Percentiles rank a stretch among this genome's conserved stretches.
Evolutionary conservation across 2,329 filamentous ascomycete genomes (phyloP).

Genomic region (Fusarium musae): DNA sequence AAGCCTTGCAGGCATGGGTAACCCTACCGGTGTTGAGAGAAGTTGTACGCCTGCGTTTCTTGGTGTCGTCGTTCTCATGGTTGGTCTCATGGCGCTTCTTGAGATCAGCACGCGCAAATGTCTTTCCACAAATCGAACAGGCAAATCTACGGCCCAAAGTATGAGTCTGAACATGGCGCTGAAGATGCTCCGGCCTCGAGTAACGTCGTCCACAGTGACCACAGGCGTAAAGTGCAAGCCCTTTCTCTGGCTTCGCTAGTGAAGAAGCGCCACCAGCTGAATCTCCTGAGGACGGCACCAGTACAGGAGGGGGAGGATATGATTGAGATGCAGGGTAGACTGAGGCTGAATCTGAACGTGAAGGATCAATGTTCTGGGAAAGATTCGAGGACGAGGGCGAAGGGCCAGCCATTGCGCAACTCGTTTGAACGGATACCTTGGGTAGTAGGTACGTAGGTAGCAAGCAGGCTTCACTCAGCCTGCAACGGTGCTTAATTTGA

Average conservation of each 20-base stretch:
- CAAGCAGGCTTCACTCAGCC: neutral
- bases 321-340: conserved; percentile 24
- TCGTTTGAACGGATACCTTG: conserved; percentile 2
- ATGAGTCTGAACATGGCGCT: conserved; percentile 62
- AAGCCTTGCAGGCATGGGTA: conserved; percentile 63
- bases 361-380: conserved; percentile 47
- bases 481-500: conserved; percentile 38
- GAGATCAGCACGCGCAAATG: conserved; percentile 64
- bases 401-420: conserved; percentile 46
- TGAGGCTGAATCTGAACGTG: conserved; percentile 37
- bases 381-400: conserved; percentile 45
- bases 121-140: conserved; percentile 63
- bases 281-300: conserved; percentile 14
- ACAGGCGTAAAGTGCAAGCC: conserved; percentile 59
- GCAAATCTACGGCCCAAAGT: conserved; percentile 62
- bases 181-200: conserved; percentile 64
- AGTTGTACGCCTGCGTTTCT: conserved; percentile 59
- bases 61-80: conserved; percentile 60
- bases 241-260: conserved; percentile 38
- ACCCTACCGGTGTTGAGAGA: conserved; percentile 61
- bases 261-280: neutral
- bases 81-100: conserved; percentile 64
- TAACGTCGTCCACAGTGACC: conserved; percentile 63
- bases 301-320: conserved; percentile 25
- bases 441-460: neutral